Base-by-base conservation (phyloP, 2,329 filamentous ascomycete species). In the Aspergillus clavatus region DNA sequence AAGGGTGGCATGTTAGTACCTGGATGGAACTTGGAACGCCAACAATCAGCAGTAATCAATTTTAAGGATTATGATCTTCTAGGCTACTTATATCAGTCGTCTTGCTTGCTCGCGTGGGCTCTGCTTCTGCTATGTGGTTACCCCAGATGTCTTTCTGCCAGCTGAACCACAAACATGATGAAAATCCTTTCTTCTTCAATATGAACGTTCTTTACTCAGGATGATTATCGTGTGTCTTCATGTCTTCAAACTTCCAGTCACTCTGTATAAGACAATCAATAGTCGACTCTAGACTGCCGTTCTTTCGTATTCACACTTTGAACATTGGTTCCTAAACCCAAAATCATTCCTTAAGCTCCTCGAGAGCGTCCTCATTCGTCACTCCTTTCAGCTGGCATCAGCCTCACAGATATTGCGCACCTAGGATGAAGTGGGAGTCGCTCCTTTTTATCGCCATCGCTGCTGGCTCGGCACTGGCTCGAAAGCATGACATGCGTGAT, bases 321-420 rank as follows among this genome's bases (percentile, higher is more conserved):
- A 18, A 43, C 10, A 41, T 38, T 12, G 26, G 38, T 8, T 46
- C 48, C 38, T 41, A 51, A 3, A 38, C 39, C 7, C 24, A 40
- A 3, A 51, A 42, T 26, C 38, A 46, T 5, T 38, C 44, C 4
- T 14, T 41, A 19, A 26, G 42, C 16, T 37, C 43, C 14, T 43
- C 46, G 0, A 33, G n/a, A n/a, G n/a, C n/a, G n/a, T n/a, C n/a
- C n/a, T 5, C 3, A 33, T 33, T 18, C 5, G 29, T 16, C 14
- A 33, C 29, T 33, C n/a, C 3, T 33, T 16, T 31, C n/a, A n/a
- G n/a, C n/a, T n/a, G 12, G 2, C 16, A 18, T 18, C 7, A 16
- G 14, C n/a, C 14, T 12, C 14, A 8, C 29, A 8, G 11, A 4
- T 8, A 8, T 33, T 10, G 11, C 29, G n/a, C 14, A 33, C 18